phyloP scores from a whole-genome alignment of 2,329 filamentous ascomycete genomes.

The Exserohilum turcica region DNA sequence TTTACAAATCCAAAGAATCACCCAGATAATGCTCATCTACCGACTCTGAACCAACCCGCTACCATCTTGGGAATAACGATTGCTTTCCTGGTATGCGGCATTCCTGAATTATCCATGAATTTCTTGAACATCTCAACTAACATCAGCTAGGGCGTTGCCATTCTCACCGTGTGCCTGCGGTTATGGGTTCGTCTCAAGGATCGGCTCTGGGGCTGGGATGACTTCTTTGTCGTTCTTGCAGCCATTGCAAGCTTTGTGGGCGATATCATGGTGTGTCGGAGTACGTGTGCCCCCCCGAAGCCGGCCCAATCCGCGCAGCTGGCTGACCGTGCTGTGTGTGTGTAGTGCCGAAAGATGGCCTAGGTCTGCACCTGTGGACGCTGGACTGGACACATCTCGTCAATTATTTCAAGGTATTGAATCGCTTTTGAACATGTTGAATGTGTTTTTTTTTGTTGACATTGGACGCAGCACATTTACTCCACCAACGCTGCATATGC shows the following conservation, averaged over 20 bases:
- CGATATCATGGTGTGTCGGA: slow-evolving; percentile 37
- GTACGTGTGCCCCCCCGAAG: slow-evolving; percentile 25
- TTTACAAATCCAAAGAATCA: slow-evolving; percentile 17
- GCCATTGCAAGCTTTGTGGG: slow-evolving; percentile 30
- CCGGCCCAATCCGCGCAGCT: not conserved
- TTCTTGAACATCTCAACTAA: not conserved
- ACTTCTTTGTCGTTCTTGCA: slow-evolving; percentile 41
- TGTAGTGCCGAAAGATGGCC: slow-evolving; percentile 40
- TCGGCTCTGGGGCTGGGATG: slow-evolving; percentile 45
- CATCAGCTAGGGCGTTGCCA: slow-evolving; percentile 27
- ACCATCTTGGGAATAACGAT: slow-evolving; percentile 37
- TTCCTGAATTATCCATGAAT: not conserved
- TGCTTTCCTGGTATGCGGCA: slow-evolving; percentile 37
- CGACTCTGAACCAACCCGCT: slow-evolving; percentile 35
- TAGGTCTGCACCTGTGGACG: slow-evolving; percentile 43
- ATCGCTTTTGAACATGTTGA: too few relatives aligned
- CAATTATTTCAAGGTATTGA: slow-evolving; percentile 41
- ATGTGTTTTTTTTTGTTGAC: not conserved
- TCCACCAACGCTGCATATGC: slow-evolving; percentile 39
- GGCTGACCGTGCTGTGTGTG: slow-evolving; percentile 15
- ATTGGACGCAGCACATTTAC: slow-evolving; percentile 35
- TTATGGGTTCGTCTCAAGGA: slow-evolving; percentile 38
- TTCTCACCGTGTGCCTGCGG: slow-evolving; percentile 36
- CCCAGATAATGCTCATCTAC: slow-evolving; percentile 37
- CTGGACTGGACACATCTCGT: slow-evolving; percentile 18